Evolutionary conservation across 768 basidiomycete genomes (phyloP), one percentile per base, ranked within the genome.

Genomic region (Leccinum broughii): DNA sequence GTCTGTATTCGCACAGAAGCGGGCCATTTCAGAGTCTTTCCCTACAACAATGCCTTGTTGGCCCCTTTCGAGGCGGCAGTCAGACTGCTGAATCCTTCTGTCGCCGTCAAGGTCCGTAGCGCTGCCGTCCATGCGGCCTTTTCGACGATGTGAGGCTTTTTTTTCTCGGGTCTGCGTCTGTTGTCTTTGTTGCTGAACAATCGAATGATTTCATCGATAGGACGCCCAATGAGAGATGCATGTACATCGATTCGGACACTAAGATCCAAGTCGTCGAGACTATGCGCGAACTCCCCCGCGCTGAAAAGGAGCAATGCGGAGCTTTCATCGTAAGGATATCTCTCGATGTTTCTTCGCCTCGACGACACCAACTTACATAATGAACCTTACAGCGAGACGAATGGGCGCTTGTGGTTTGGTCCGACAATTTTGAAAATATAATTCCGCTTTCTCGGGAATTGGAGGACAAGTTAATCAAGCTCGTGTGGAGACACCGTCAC

Each of bases 271-370:
- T 95, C 48, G 72, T 95, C 35, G 88, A 92, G 58, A 82, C 81
- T 17, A 83, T 95, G 68, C 64, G 69, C 51, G 82, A 85, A 61
- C 77, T 95, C 28, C 83, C 88, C 10, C 82, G 83, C 50, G 92
- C 93, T 3, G 90, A 95, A 72, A 94, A 93, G 75, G 92, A 95
- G 68, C 93, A 95, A 69, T 93, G 90, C 57, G 93, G 86, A 15
- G 93, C 93, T 17, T 95, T 95, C 73, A 83, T 93, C 61, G 90
- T 91, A 68, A 71, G 89, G 76, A 32, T 41, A 15, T 54, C 24
- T 34, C 4, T 2, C 6, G n/a, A 15, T 11, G 22, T 9, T 37
- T 46, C 41, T 30, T 34, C 15, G 3, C 30, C 20, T 11, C 35
- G 20, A 48, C 9, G 4, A 7, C 20, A 0, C 30, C 4, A 6